Evolutionary conservation across 352 stramenopile species (phyloP), one percentile per base, ranked within the genome.

Genomic region (Discostella stelligera): DNA sequence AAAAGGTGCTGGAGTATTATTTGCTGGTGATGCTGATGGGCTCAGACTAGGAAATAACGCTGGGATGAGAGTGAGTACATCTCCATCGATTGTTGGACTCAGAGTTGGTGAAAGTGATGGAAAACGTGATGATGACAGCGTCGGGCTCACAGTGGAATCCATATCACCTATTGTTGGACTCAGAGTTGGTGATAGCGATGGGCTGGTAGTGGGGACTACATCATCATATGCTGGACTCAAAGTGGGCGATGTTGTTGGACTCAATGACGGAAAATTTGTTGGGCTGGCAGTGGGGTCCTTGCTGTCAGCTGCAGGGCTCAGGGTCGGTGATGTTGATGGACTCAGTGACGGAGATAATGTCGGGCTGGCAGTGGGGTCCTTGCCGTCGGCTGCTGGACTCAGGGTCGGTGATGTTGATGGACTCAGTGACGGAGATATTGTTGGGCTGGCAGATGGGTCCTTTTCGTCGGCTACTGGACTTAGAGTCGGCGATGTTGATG

Each of bases 331-430:
- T 32, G 27, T 32, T 5, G 27, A 32, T 32, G 37, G 37, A 44
- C 37, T 44, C 37, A 10, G 2, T 10, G 37, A 37, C 5, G 52
- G 52, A 16, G 9, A 44, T 6, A 32, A 41, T n/a, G 52, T 41
- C 18, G 50, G 52, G n/a, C 20, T 60, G 4, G 9, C 7, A 7
- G 21, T 60, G 14, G 37, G 37, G 37, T 10, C 7, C 37, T 44
- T 44, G 11, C 6, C 7, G 7, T 44, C 1, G 37, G 37, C 37
- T 10, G 13, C 27, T 8, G 52, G 52, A 11, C 52, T 37, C 18
- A 37, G 52, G 2, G 52, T 59, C 32, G 52, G 52, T 59, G 52
- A 41, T 41, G n/a, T n/a, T n/a, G n/a, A n/a, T n/a, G n/a, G n/a
- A n/a, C n/a, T n/a, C n/a, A n/a, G n/a, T n/a, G n/a, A n/a, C n/a